Evolutionary conservation across 2,329 filamentous ascomycete species (phyloP), one percentile per base, ranked within the genome.

Genomic region (Xylariaceae sp.): DNA sequence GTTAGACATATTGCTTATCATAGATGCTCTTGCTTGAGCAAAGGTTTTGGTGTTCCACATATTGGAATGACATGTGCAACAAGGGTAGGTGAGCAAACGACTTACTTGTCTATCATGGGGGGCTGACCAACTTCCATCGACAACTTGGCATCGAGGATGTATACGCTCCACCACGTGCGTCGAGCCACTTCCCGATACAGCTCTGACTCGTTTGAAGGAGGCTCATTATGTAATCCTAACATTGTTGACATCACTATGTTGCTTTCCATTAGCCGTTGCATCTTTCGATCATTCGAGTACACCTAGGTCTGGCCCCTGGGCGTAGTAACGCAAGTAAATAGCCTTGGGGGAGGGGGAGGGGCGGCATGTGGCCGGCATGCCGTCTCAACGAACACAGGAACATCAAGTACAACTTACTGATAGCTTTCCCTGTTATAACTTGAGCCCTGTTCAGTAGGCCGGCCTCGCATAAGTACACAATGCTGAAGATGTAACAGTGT

Each of bases 151-250:
- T 61, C 59, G 7, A 61, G 15, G 3, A 54, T 32, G 43, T 57
- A 55, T 16, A 61, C 29, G 22, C 49, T 54, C 59, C 59, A 61
- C 59, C 59, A 61, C 3, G 53, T 53, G 9, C 59, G 57, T 15
- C 57, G 48, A n/a, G 36, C 18, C 15, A 59, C 12, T 44, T 61
- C 54, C 19, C 34, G 45, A n/a, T 56, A 26, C 3, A 43, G 54
- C 26, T 60, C 53, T 6, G 55, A 43, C n/a, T 51, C 42, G 13
- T 19, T 36, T 9, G 39, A 13, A 1, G 48, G 32, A 22, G 43
- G 43, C 36, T 61, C 57, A 36, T 54, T 42, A 21, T 51, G 53
- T 18, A 59, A 45, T 10, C 59, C 54, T 6, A 60, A 29, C 1
- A 57, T 50, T 22, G 51, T 47, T 16, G 55, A 53, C 16, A 50